Base-by-base conservation (phyloP, 2,329 filamentous ascomycete genomes). In the Corniculantispora saksenae region DNA sequence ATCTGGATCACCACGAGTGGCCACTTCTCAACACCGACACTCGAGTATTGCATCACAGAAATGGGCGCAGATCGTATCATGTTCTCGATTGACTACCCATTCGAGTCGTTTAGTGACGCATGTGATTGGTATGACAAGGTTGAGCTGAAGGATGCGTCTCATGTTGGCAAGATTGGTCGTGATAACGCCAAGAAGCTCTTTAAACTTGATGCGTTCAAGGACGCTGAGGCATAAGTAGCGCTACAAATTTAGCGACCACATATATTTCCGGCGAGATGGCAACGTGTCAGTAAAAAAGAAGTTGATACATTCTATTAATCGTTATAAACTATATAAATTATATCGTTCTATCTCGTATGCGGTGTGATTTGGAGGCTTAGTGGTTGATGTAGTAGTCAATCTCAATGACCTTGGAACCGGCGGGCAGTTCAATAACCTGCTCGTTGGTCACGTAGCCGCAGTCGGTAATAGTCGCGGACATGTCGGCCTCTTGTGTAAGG, bases 1-100 rank as follows among this genome's bases (percentile, higher is more conserved):
- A 76, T 87, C 64, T 87, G 82, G 82, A 81, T 86, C 68, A 87
- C 85, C 3, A 86, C 84, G 0, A 81, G 78, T 63, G 85, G 84
- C 0, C 82, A 86, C 70, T 87, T 86, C 69, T 85, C 81, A 0
- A 85, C 83, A 0, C 73, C 80, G 1, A 83, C 83, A 1, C 72
- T 86, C 53, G 76, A 84, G 67, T 86, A 79, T 61, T 81, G 80
- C 54, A 76, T 83, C 23, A 75, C 77, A 23, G 79, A 84, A 68
- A 74, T 86, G 32, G 79, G 83, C 9, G 74, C 81, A 6, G 82
- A 84, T 61, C 73, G 83, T 0, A 81, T 85, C 45, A 68, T 85
- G n/a, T 85, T 84, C 70, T 81, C 78, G 1, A 80, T 85, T 3
- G 83, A 85, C 68, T 84, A 85, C 67, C 83, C 83, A 0, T 85